Conservation (phyloP, 2,329 filamentous ascomycete genomes). For the Diaporthe sp. region DNA sequence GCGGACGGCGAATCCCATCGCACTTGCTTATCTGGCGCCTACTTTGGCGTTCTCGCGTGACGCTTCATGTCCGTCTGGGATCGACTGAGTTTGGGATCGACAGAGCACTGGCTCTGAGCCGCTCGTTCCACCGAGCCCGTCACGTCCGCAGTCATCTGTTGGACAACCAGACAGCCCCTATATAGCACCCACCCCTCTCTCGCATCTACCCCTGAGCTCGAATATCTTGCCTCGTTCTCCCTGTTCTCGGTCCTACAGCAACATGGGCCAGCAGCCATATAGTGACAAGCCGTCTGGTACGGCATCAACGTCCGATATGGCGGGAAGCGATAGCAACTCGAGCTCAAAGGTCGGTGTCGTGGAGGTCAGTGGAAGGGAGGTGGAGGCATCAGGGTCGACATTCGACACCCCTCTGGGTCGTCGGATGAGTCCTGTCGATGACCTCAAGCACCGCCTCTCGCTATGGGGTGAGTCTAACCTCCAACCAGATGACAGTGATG, state of each 20-base stretch:
- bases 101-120: conserved; percentile 22
- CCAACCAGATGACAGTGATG: conserved; percentile 54
- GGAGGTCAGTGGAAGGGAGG: conserved; percentile 49
- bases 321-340: conserved; percentile 45
- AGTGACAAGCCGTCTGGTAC: conserved; percentile 51
- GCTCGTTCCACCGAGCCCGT: conserved; percentile 35
- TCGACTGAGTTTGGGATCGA: conserved; percentile 41
- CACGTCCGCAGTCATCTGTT: conserved; percentile 19
- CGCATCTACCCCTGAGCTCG: conserved; percentile 10
- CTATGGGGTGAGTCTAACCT: conserved; percentile 57
- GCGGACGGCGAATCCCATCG: conserved; percentile 39
- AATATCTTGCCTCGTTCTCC: conserved; percentile 42
- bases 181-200: conserved; percentile 42
- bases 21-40: conserved; percentile 40
- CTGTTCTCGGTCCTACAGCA: conserved; percentile 40
- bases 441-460: conserved; percentile 53
- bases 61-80: conserved; percentile 44
- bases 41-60: conserved; percentile 14
- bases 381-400: conserved; percentile 39
- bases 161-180: conserved; percentile 40
- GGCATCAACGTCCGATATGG: conserved; percentile 42
- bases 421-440: conserved; percentile 46
- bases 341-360: conserved; percentile 44
- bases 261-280: conserved; percentile 48
- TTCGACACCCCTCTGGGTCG: conserved; percentile 38